Base-by-base conservation (phyloP, 108 stramenopile species). In the Conticribra guillardii region DNA sequence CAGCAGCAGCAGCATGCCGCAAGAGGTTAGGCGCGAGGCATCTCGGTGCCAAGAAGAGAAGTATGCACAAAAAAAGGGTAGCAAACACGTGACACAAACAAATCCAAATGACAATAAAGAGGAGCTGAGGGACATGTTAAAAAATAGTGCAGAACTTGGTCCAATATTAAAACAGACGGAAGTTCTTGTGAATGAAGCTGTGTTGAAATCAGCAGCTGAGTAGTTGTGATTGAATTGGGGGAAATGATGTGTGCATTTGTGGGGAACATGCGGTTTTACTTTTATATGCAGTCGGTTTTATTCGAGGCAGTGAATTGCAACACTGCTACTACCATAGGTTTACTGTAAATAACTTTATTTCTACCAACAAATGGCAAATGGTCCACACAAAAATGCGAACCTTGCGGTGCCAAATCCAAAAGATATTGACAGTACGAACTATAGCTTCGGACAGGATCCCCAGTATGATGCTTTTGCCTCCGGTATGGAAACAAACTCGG, bases 341-440 rank as follows among this genome's bases (percentile, higher is more conserved):
- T 71, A 24, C 60, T 60, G 44, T 71, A 87, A 45, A 87, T 76
- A 4, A 87, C 84, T 61, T 84, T 82, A 57, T 87, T 87, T 45
- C 86, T 64, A 18, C 86, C 86, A 30, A 73, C 78, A 67, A 87
- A 87, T 16, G 74, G 73, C 54, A 87, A 63, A 57, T 82, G 56
- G 48, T 71, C 84, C 0, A 80, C 74, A 55, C 66, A 32, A 61
- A 85, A 80, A 18, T 60, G 57, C 21, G 76, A 51, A 8, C 49
- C 67, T 22, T 50, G 47, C 30, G 76, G 67, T 33, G 85, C 77
- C 79, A 82, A 82, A 52, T 84, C 77, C 29, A 83, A 57, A 11
- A 89, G 55, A 74, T 87, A 87, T 23, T 80, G 79, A 67, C 86
- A 87, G 47, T 87, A 83, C 1, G 74, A 45, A 58, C 74, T 78